Conservation (phyloP, 768 basidiomycete species). For the Termitomyces sp. region DNA sequence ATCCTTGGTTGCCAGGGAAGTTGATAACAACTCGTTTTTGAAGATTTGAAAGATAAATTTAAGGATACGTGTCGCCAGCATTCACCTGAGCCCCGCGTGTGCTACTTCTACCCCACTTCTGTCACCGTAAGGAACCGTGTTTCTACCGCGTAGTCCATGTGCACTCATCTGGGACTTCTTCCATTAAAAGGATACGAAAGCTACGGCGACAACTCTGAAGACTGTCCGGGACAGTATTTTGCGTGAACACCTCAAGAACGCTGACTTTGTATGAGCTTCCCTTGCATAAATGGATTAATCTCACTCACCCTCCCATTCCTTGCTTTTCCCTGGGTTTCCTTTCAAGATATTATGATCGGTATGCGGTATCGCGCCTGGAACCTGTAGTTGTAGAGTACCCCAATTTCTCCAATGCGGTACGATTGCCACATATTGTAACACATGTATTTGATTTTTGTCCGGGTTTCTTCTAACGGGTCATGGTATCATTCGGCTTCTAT, state of each 20-base stretch:
- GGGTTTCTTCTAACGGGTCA: too few relatives aligned
- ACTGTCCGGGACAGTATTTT: slow-evolving; percentile 53
- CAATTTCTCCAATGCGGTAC: background rate
- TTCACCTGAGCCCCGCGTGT: slow-evolving; percentile 44
- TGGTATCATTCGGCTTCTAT: background rate
- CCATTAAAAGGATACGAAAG: slow-evolving; percentile 43
- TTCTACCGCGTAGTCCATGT: background rate
- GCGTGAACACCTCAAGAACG: slow-evolving; percentile 43
- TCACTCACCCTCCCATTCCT: background rate
- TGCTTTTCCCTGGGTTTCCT: background rate
- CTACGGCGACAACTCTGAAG: slow-evolving; percentile 46
- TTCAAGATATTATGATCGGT: background rate
- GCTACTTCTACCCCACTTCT: slow-evolving; percentile 57
- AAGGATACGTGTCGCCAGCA: slow-evolving; percentile 46
- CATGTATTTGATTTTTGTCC: background rate
- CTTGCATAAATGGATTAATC: background rate
- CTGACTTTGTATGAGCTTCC: slow-evolving; percentile 24
- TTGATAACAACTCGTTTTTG: slow-evolving; percentile 11
- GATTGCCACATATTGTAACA: background rate
- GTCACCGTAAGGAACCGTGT: slow-evolving; percentile 37
- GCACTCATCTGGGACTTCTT: background rate
- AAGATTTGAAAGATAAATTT: slow-evolving; percentile 41
- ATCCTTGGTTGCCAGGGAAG: background rate
- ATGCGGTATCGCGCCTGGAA: background rate
- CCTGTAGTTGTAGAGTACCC: background rate